These are phyloP conservation scores for Syzygium aromaticum DNA, from an alignment of 345 rosid genomes.

Conservation along the genomic window DNA sequence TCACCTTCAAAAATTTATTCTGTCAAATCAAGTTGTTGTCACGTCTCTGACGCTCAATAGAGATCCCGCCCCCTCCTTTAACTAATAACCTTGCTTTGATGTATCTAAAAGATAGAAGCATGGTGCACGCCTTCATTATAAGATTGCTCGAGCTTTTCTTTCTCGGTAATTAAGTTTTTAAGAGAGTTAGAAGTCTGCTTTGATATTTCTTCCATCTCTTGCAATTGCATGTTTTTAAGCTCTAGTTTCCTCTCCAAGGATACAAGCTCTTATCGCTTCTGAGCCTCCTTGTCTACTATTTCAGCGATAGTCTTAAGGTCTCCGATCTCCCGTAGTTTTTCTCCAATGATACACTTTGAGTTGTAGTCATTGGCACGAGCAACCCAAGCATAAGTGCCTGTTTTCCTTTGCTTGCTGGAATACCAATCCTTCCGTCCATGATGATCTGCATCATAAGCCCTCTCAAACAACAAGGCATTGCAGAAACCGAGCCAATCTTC, in stretches of 20 bases:
- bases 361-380: slow-evolving; percentile 76
- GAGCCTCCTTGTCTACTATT: slow-evolving; percentile 61
- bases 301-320: slow-evolving; percentile 65
- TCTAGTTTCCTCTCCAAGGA: slow-evolving; percentile 34
- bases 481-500: slow-evolving; percentile 80
- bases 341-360: slow-evolving; percentile 50
- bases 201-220: slow-evolving; percentile 35
- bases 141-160: slow-evolving; percentile 39
- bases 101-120: not conserved
- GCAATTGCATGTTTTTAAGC: slow-evolving; percentile 33
- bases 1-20: too few relatives aligned
- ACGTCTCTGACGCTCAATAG: too few relatives aligned
- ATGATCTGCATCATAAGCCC: slow-evolving; percentile 62
- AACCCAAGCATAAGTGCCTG: slow-evolving; percentile 74
- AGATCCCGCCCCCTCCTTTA: not conserved
- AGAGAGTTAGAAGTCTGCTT: slow-evolving; percentile 37
- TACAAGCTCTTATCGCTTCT: slow-evolving; percentile 53
- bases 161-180: slow-evolving; percentile 39
- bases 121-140: not conserved
- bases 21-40: too few relatives aligned
- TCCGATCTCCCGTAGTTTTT: slow-evolving; percentile 54
- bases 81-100: not conserved
- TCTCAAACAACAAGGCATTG: slow-evolving; percentile 74
- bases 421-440: slow-evolving; percentile 67
- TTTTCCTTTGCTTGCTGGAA: slow-evolving; percentile 19